phyloP scores from a whole-genome alignment of 2,329 filamentous ascomycete species.

The Calonectria fujianensis region DNA sequence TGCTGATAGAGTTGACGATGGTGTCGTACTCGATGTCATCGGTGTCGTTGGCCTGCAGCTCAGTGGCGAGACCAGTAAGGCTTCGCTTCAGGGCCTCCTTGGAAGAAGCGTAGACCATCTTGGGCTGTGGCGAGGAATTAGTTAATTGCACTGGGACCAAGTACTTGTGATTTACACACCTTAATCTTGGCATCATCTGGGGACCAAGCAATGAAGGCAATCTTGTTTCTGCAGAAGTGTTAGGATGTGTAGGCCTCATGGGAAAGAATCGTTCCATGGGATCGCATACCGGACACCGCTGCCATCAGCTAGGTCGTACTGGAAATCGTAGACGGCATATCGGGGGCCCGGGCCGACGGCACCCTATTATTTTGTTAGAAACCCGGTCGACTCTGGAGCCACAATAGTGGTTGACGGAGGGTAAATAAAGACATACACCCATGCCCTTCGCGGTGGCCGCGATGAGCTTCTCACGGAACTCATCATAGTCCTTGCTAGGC shows the following conservation, averaged over 20 bases:
- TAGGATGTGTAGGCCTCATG: constrained; percentile 33
- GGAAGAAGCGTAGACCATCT: constrained; percentile 94
- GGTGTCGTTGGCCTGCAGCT: constrained; percentile 89
- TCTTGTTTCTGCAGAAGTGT: constrained; percentile 77
- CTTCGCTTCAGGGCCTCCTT: constrained; percentile 90
- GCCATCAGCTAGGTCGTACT: constrained; percentile 82
- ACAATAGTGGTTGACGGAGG: not conserved
- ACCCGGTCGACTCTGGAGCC: not conserved
- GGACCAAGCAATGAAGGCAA: constrained; percentile 86
- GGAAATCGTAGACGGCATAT: constrained; percentile 90
- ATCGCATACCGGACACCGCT: constrained; percentile 80
- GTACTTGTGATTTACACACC: constrained; percentile 79
- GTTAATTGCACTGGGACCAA: constrained; percentile 65
- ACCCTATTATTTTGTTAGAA: constrained; percentile 65
- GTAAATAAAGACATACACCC: constrained; percentile 67
- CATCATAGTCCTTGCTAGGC: constrained; percentile 79
- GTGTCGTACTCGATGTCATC: constrained; percentile 88
- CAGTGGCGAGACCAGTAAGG: constrained; percentile 83
- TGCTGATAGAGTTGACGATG: constrained; percentile 80
- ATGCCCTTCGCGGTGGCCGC: constrained; percentile 83
- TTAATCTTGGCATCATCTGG: constrained; percentile 87
- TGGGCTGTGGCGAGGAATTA: constrained; percentile 72
- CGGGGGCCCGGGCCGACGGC: constrained; percentile 80
- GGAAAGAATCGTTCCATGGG: not conserved
- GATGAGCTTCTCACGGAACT: constrained; percentile 85